Conservation (phyloP, 371 early-diverging fungal species). For the Phascolomyces articulosus region DNA sequence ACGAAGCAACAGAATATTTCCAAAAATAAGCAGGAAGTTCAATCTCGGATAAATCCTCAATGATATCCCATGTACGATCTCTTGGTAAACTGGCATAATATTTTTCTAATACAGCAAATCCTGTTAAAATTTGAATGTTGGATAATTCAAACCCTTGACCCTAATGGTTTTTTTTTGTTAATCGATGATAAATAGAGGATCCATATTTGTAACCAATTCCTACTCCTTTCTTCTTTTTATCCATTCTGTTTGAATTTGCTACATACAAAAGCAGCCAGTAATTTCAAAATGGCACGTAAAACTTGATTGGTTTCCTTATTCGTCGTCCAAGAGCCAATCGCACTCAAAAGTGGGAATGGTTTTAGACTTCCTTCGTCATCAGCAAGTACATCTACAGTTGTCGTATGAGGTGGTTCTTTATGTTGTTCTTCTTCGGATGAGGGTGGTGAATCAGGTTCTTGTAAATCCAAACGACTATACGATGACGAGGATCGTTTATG, state of each 20-base stretch:
- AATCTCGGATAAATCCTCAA: conserved; percentile 53
- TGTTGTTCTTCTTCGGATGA: not conserved
- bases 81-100: conserved; percentile 56
- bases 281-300: conserved; percentile 63
- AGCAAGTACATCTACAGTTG: conserved; percentile 12
- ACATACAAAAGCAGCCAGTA: conserved; percentile 71
- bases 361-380: conserved; percentile 37
- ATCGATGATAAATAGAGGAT: too few relatives aligned
- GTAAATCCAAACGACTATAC: conserved; percentile 1
- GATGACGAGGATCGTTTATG: conserved; percentile 1
- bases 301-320: conserved; percentile 68
- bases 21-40: conserved; percentile 64
- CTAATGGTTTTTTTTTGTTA: too few relatives aligned
- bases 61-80: conserved; percentile 45
- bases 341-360: conserved; percentile 36
- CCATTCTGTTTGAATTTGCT: too few relatives aligned
- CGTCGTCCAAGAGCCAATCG: conserved; percentile 51
- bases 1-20: conserved; percentile 67
- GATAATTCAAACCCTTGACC: conserved; percentile 84
- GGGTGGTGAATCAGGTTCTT: conserved; percentile 16
- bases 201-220: too few relatives aligned
- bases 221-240: too few relatives aligned
- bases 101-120: conserved; percentile 67
- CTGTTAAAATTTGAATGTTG: conserved; percentile 75
- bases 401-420: conserved; percentile 2